Base-by-base conservation (phyloP, 805 yeast genomes). In the Candida nitratophila region DNA sequence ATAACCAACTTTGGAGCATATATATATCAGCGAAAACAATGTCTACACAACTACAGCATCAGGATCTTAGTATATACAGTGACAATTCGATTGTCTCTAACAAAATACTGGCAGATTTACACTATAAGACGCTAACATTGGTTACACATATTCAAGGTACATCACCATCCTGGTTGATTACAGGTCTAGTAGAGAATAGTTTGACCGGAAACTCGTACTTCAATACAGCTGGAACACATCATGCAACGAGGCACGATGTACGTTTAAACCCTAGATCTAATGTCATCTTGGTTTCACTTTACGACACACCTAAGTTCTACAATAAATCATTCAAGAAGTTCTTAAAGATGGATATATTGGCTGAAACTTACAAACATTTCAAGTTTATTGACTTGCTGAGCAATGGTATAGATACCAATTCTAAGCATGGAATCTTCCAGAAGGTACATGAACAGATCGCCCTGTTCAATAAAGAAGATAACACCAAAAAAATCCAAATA, bases 161-260 rank as follows among this genome's bases (percentile, higher is more conserved):
- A 0, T 70, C 77, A 24, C 79, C 90, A 2, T 59, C 76, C 6
- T 84, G 91, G 91, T 64, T 84, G 33, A 54, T 73, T 3, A 71
- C 70, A 44, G 70, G 80, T 2, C 56, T 83, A 20, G 61, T 81
- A 9, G 87, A 83, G 51, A 70, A 69, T 31, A 61, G 69, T 22
- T 48, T 77, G 15, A 52, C 62, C 16, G 84, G 80, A 4, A 71
- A 79, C 14, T 40, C 70, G 64, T 52, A 67, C 43, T 35, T 69
- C 51, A 69, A 73, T 64, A 41, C 60, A 65, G 46, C 35, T 40
- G n/a, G 15, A 9, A 15, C 31, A 37, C 39, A 9, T 16, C 24
- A 34, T 34, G 24, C 37, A 16, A 50, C 46, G 29, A 54, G 50
- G 8, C 45, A 47, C 5, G 36, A 27, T 35, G 30, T 33, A 19